Evolutionary conservation across 2,329 filamentous ascomycete species (phyloP).

Genomic region (Plenodomus lindquistii): DNA sequence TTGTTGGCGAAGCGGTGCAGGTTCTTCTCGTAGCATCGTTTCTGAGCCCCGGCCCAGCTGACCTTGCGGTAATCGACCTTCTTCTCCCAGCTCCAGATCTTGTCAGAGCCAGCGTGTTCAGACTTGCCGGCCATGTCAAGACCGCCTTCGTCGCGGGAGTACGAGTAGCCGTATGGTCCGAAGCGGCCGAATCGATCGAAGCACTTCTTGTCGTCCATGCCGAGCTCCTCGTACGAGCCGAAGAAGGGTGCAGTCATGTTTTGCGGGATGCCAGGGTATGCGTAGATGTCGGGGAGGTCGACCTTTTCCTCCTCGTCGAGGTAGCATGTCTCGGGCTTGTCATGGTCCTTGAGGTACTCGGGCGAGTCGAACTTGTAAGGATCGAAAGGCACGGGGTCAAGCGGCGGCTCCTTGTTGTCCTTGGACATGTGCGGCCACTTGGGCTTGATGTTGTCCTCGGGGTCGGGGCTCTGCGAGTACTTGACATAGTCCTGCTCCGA

Average conservation of each 20-base stretch:
- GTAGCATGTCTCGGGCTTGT: constrained; percentile 64
- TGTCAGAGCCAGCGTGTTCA: constrained; percentile 50
- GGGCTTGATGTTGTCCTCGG: constrained; percentile 44
- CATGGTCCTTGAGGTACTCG: constrained; percentile 53
- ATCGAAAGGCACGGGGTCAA: constrained; percentile 48
- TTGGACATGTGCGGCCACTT: constrained; percentile 41
- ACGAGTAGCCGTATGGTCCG: constrained; percentile 56
- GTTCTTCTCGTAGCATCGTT: constrained; percentile 55
- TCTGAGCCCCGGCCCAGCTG: constrained; percentile 54
- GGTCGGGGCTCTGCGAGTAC: constrained; percentile 43
- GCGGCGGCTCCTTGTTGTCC: constrained; percentile 43
- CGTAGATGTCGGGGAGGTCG: constrained; percentile 64
- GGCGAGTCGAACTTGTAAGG: constrained; percentile 51
- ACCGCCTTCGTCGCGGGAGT: constrained; percentile 50
- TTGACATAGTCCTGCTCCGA: constrained; percentile 52
- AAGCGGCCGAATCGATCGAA: constrained; percentile 57
- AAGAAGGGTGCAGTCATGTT: constrained; percentile 54
- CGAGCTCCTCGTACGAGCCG: constrained; percentile 54
- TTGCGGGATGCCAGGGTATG: constrained; percentile 60
- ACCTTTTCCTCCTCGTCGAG: constrained; percentile 63
- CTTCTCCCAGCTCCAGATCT: constrained; percentile 54
- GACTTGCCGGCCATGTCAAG: constrained; percentile 54
- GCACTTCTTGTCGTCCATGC: constrained; percentile 53
- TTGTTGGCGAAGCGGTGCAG: constrained; percentile 50
- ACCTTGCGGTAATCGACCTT: constrained; percentile 54